Percentiles rank a stretch among this genome's conserved stretches.
phyloP scores from a whole-genome alignment of 768 basidiomycete genomes.

The Coprinopsis sp. region DNA sequence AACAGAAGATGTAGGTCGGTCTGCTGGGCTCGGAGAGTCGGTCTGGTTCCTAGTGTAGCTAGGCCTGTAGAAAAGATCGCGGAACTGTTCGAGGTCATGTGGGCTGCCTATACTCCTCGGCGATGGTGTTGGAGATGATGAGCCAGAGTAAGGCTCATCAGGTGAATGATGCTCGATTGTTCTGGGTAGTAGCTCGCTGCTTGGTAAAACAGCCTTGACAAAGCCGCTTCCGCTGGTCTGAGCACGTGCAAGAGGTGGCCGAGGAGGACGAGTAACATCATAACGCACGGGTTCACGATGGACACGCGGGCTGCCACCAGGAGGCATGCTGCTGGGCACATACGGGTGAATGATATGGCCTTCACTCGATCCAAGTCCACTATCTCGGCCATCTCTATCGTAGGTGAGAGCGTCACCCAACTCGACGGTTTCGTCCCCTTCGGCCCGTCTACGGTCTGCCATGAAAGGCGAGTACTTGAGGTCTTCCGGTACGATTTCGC shows the following conservation, averaged over 20 bases:
- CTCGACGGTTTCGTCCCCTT: slow-evolving; percentile 40
- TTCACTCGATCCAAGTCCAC: slow-evolving; percentile 47
- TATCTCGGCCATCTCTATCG: slow-evolving; percentile 30
- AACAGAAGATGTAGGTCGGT: slow-evolving; percentile 20
- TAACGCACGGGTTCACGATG: slow-evolving; percentile 33
- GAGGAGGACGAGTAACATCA: slow-evolving; percentile 27
- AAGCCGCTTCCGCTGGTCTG: slow-evolving; percentile 4
- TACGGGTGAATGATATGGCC: slow-evolving; percentile 21
- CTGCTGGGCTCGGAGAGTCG: slow-evolving; percentile 2
- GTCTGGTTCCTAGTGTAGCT: slow-evolving; percentile 16
- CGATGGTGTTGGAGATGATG: slow-evolving; percentile 38
- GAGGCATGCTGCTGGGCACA: slow-evolving; percentile 4
- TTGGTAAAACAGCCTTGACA: background rate
- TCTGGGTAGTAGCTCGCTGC: background rate
- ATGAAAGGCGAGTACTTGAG: slow-evolving; percentile 44
- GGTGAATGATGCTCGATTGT: background rate
- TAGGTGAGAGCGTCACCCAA: slow-evolving; percentile 62
- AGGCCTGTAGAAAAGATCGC: slow-evolving; percentile 68
- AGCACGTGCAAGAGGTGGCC: slow-evolving; percentile 11
- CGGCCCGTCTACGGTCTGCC: slow-evolving; percentile 14
- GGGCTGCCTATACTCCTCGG: slow-evolving; percentile 48
- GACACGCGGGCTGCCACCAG: slow-evolving; percentile 8
- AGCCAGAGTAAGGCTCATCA: slow-evolving; percentile 13
- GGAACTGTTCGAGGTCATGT: slow-evolving; percentile 70
- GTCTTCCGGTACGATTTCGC: slow-evolving; percentile 42